These are phyloP conservation scores for Dianthus caryophyllus DNA, from an alignment of 148 eudicot species.

Conservation along the genomic window DNA sequence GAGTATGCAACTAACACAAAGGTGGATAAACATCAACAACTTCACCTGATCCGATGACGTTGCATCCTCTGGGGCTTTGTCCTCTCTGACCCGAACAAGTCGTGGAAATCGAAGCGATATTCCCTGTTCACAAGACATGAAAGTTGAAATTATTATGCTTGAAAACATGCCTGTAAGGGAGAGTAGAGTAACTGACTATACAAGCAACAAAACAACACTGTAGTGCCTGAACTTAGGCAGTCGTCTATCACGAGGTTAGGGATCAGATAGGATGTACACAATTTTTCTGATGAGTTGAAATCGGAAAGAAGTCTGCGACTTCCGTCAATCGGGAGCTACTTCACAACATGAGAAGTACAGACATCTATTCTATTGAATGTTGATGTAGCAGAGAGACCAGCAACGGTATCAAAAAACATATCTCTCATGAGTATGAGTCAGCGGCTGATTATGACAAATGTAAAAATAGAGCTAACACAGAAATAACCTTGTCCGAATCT, in stretches of 20 bases:
- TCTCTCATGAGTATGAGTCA: neutral
- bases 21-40: neutral
- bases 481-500: constrained; percentile 67
- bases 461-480: too few relatives aligned
- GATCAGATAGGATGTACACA: too few relatives aligned
- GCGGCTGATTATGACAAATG: neutral
- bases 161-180: neutral
- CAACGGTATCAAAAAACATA: neutral
- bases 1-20: neutral
- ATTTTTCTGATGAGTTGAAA: too few relatives aligned
- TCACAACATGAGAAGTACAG: constrained; percentile 1
- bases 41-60: constrained; percentile 78
- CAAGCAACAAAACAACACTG: neutral
- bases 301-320: neutral
- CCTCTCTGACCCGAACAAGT: constrained; percentile 74
- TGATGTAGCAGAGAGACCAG: neutral
- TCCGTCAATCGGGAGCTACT: neutral
- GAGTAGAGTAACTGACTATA: neutral
- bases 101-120: constrained; percentile 95
- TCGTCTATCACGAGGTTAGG: too few relatives aligned
- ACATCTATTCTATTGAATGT: neutral
- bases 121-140: constrained; percentile 40
- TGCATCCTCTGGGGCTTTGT: constrained; percentile 82
- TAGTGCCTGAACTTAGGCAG: too few relatives aligned
- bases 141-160: neutral